These are phyloP conservation scores for Bolboschoenoplectus hybrid DNA, from an alignment of 202 grass and related monocot genomes.

Conservation along the genomic window DNA sequence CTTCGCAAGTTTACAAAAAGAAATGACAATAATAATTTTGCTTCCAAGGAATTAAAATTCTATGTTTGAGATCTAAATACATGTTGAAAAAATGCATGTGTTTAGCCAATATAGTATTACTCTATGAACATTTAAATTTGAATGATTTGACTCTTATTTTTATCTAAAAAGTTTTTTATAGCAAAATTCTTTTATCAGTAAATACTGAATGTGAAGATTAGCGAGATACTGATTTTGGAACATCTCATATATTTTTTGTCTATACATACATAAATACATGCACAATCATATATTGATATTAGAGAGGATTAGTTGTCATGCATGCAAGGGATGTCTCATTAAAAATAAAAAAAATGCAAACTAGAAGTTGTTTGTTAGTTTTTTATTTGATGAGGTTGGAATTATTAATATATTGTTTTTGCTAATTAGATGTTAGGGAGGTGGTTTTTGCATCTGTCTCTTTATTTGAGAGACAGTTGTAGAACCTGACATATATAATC, in stretches of 20 bases:
- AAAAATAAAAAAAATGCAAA: not conserved
- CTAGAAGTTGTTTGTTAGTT: not conserved
- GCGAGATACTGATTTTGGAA: not conserved
- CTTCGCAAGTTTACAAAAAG: not conserved
- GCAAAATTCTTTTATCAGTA: too few species aligned
- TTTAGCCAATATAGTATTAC: too few species aligned
- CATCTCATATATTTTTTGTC: not conserved
- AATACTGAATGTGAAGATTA: not conserved
- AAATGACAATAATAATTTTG: not conserved
- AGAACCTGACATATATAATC: not conserved
- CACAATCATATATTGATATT: not conserved
- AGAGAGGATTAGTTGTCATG: not conserved
- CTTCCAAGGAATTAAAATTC: not conserved
- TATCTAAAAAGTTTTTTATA: too few species aligned
- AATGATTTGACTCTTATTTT: too few species aligned
- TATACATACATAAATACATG: not conserved
- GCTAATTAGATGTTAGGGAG: not conserved
- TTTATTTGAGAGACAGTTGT: slow-evolving; percentile 22
- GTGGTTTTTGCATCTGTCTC: slow-evolving; percentile 4
- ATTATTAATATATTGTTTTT: not conserved
- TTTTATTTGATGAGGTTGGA: not conserved
- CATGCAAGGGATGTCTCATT: not conserved
- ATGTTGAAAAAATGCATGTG: too few species aligned
- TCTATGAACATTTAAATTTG: too few species aligned
- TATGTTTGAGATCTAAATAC: not conserved